A percentile compares a stretch with the other conserved stretches of the same genome.
Conservation (phyloP, 1,284 basidiomycete species). For the Vanrija sp. region DNA sequence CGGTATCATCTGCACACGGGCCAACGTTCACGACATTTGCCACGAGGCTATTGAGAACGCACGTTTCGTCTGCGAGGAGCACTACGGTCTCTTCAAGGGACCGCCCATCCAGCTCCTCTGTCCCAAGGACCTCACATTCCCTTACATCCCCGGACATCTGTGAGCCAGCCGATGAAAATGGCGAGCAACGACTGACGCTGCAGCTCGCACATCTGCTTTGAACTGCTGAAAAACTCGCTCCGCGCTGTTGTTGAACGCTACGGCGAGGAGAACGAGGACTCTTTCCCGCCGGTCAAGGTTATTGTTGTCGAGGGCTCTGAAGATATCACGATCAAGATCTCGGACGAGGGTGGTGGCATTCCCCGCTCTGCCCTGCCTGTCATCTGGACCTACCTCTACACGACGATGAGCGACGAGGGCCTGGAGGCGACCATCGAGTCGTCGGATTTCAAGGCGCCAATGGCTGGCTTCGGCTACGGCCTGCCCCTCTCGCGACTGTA, state of each 20-base stretch:
- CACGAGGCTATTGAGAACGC: constrained; percentile 98
- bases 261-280: constrained; percentile 67
- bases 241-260: constrained; percentile 93
- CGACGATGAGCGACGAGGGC: constrained; percentile 87
- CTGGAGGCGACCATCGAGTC: constrained; percentile 82
- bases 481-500: constrained; percentile 77
- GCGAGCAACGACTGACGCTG: background rate
- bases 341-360: constrained; percentile 94
- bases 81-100: constrained; percentile 89
- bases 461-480: constrained; percentile 93
- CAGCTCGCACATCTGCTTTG: constrained; percentile 86
- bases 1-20: constrained; percentile 95
- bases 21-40: constrained; percentile 94
- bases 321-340: constrained; percentile 99
- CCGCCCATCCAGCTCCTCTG: constrained; percentile 97
- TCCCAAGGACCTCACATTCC: constrained; percentile 78
- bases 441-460: constrained; percentile 70
- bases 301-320: constrained; percentile 88
- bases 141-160: constrained; percentile 93
- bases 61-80: constrained; percentile 96
- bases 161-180: constrained; percentile 36
- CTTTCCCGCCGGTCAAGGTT: constrained; percentile 91
- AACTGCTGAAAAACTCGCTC: constrained; percentile 97
- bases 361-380: constrained; percentile 86
- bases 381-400: constrained; percentile 97